A percentile compares a stretch with the other conserved stretches of the same genome.
Evolutionary conservation across 2,329 filamentous ascomycete genomes (phyloP).

Genomic region (Neonectria punicea): DNA sequence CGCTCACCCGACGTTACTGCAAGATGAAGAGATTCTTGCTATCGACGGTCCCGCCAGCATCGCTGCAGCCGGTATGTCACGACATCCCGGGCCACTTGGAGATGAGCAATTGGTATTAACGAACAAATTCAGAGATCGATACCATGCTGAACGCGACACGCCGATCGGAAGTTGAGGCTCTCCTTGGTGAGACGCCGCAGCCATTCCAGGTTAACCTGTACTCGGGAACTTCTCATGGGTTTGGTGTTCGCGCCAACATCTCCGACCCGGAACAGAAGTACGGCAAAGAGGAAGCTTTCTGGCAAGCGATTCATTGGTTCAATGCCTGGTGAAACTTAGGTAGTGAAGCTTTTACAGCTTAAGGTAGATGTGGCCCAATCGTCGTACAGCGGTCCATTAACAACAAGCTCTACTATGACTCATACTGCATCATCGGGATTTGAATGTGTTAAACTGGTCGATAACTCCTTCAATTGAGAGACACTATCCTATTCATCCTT

Average conservation of each 20-base stretch:
- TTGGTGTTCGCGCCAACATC: constrained; percentile 64
- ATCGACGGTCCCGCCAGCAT: constrained; percentile 25
- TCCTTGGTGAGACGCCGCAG: constrained; percentile 33
- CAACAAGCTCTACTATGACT: too few relatives aligned
- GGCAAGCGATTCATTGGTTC: neutral
- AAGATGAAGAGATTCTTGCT: constrained; percentile 61
- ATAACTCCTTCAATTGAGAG: too few relatives aligned
- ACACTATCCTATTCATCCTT: too few relatives aligned
- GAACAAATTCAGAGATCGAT: constrained; percentile 9
- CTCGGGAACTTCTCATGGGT: constrained; percentile 74
- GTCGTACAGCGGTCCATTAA: too few relatives aligned
- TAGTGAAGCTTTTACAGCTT: too few relatives aligned
- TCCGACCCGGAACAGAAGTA: neutral
- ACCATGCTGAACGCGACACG: constrained; percentile 14
- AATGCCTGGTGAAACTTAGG: neutral
- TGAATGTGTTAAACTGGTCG: too few relatives aligned
- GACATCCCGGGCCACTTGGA: neutral
- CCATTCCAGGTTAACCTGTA: constrained; percentile 75
- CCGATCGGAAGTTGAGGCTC: constrained; percentile 25
- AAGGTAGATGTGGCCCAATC: too few relatives aligned
- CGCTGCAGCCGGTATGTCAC: constrained; percentile 28
- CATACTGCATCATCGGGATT: too few relatives aligned
- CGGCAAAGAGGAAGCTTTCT: neutral
- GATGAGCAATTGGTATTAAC: neutral
- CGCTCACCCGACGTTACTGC: constrained; percentile 69